phyloP scores from a whole-genome alignment of 139 green algal species.

The Zygnema circumcarinatum region DNA sequence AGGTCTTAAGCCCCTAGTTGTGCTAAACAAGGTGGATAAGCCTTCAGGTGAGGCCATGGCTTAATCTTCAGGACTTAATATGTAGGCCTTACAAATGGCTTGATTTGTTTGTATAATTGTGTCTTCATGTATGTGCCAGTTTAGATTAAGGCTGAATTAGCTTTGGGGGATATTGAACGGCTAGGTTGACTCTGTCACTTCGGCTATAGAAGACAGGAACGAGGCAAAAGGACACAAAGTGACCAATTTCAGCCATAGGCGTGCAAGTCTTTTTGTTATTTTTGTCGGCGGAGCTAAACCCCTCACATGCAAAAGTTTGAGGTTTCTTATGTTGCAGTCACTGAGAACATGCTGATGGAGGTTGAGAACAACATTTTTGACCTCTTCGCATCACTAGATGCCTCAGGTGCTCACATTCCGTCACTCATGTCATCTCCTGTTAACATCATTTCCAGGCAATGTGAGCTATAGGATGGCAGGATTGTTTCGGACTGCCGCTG shows the following conservation, averaged over 20 bases:
- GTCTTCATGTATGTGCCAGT: neutral
- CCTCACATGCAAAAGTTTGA: no score
- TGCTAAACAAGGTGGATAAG: slow-evolving; percentile 87
- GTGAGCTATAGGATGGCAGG: no score
- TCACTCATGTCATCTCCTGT: neutral
- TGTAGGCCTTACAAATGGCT: no score
- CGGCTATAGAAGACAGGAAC: no score
- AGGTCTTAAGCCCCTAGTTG: slow-evolving; percentile 76
- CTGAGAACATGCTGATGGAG: slow-evolving; percentile 63
- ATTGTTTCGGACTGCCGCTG: no score
- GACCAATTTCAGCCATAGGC: no score
- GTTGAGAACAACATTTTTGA: slow-evolving; percentile 83
- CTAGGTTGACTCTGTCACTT: no score
- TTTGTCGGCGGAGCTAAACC: no score
- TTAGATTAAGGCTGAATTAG: neutral
- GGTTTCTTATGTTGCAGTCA: slow-evolving; percentile 34
- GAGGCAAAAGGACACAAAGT: no score
- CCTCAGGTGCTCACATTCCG: slow-evolving; percentile 54
- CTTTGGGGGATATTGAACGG: neutral
- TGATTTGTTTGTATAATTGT: no score
- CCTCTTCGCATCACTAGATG: slow-evolving; percentile 82
- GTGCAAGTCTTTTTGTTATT: no score
- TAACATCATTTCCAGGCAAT: neutral
- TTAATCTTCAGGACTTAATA: neutral
- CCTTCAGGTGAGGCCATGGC: slow-evolving; percentile 48